Evolutionary conservation across 164 flowering plant species (phyloP).

Genomic region (Pachysandra terminalis): DNA sequence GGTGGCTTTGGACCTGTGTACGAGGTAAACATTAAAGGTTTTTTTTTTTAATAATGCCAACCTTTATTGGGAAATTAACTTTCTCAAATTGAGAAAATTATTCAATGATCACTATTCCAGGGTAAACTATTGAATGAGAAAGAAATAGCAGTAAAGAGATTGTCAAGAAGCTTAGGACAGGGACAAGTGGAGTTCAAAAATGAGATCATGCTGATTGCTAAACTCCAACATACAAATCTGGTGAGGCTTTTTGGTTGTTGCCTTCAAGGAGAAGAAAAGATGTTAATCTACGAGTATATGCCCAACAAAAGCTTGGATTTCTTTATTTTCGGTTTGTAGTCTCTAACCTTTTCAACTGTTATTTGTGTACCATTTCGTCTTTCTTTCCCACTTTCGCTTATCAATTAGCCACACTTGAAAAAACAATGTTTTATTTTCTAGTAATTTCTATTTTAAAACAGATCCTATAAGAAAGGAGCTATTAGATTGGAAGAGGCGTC

Average conservation of each 20-base stretch:
- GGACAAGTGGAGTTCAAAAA: slow-evolving; percentile 31
- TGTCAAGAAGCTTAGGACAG: slow-evolving; percentile 27
- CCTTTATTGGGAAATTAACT: not conserved
- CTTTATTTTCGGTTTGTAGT: slow-evolving; percentile 23
- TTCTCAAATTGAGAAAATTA: not conserved
- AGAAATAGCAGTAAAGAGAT: slow-evolving; percentile 30
- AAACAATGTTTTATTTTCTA: no score
- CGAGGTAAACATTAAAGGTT: slow-evolving; percentile 18
- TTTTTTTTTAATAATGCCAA: no score
- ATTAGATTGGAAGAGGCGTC: slow-evolving; percentile 28
- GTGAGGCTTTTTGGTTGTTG: slow-evolving; percentile 30
- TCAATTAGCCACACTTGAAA: no score
- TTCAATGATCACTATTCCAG: slow-evolving; percentile 11
- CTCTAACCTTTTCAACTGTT: not conserved
- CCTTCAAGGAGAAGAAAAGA: slow-evolving; percentile 22
- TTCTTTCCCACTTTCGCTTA: no score
- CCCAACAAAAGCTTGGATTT: slow-evolving; percentile 31
- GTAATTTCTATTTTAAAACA: not conserved
- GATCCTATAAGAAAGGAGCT: slow-evolving; percentile 7
- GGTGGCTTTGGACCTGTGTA: slow-evolving; percentile 44
- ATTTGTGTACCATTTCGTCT: no score
- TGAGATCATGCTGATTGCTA: slow-evolving; percentile 26
- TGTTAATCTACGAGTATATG: slow-evolving; percentile 25
- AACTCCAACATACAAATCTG: slow-evolving; percentile 35
- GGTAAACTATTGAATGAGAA: slow-evolving; percentile 24